Percentiles rank a stretch among this genome's conserved stretches.
Conservation (phyloP, 768 basidiomycete species). For the Coprinellus aureogranulatus region DNA sequence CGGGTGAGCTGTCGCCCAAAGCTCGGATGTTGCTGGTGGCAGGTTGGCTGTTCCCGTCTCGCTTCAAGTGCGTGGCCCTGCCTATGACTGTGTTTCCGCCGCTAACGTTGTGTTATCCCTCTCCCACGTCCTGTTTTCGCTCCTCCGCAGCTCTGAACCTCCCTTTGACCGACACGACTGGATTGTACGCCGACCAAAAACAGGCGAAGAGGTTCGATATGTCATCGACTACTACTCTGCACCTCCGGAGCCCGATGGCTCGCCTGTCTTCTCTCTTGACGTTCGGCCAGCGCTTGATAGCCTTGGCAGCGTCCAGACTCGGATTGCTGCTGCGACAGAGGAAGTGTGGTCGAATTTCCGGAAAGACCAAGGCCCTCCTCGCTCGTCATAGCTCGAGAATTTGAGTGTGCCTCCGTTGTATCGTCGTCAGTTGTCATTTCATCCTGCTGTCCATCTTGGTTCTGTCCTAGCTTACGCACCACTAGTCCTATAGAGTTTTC, state of each 20-base stretch:
- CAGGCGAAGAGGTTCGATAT: constrained; percentile 85
- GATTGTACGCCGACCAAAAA: constrained; percentile 79
- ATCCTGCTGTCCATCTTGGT: neutral
- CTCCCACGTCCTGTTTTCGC: too few relatives aligned
- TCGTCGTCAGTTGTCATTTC: neutral
- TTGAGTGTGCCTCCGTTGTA: neutral
- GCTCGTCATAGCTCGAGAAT: too few relatives aligned
- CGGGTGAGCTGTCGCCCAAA: constrained; percentile 93
- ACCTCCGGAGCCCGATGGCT: constrained; percentile 83
- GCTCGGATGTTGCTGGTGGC: constrained; percentile 84
- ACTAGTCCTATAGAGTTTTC: too few relatives aligned
- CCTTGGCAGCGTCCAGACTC: constrained; percentile 69
- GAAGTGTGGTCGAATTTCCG: constrained; percentile 59
- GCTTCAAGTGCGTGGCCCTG: constrained; percentile 70
- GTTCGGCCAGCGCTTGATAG: constrained; percentile 93
- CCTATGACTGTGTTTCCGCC: neutral
- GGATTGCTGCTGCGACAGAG: constrained; percentile 67
- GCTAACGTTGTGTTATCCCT: too few relatives aligned
- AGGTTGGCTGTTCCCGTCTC: constrained; percentile 84
- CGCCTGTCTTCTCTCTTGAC: constrained; percentile 92
- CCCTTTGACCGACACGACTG: constrained; percentile 99
- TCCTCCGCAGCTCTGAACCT: constrained; percentile 65
- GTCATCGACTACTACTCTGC: constrained; percentile 99
- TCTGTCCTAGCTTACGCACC: too few relatives aligned
- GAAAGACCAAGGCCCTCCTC: constrained; percentile 21